Evolutionary conservation across 2,329 filamentous ascomycete species (phyloP), one percentile per base, ranked within the genome.

Genomic region (Cadophora gregata): DNA sequence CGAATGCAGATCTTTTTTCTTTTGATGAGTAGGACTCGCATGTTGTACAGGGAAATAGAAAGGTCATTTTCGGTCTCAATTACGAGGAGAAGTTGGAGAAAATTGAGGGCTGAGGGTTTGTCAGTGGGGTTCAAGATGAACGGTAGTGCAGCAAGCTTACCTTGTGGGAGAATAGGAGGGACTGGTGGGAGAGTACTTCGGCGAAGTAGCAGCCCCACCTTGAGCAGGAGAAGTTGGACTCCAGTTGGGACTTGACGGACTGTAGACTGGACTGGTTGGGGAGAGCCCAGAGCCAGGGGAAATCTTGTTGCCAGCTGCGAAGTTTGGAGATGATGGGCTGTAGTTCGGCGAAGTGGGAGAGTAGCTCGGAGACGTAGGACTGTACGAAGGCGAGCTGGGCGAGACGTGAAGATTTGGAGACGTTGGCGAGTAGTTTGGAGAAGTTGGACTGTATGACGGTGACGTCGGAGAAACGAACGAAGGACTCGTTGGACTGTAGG

Each of bases 401-500:
- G 71, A 73, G 12, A 64, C 65, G 60, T 71, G 72, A 55, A 70
- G 90, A 90, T 91, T 93, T 71, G 92, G 85, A 77, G 91, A 92
- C 21, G 88, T 90, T 12, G 89, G 88, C 36, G 87, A 89, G 80
- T 92, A 92, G 75, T 85, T 88, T 64, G 90, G 90, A 71, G 90
- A 93, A 1, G 90, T 90, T 2, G 91, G 90, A 62, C 90, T 93
- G 76, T 89, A 89, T 81, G 92, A 93, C 50, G 93, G 93, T 70
- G 92, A 96, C 42, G 90, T 96, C 79, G 71, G 83, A 79, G 65
- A 81, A 79, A 74, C 73, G 33, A 76, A 76, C n/a, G 73, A 74
- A 19, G 76, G 76, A 59, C 73, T 75, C 6, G 76, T 78, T 21
- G 76, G 76, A 25, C 74, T 77, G 62, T 77, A 77, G 4, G 73